Conservation (phyloP, 805 yeast species). For the Brettanomyces custersianus region DNA sequence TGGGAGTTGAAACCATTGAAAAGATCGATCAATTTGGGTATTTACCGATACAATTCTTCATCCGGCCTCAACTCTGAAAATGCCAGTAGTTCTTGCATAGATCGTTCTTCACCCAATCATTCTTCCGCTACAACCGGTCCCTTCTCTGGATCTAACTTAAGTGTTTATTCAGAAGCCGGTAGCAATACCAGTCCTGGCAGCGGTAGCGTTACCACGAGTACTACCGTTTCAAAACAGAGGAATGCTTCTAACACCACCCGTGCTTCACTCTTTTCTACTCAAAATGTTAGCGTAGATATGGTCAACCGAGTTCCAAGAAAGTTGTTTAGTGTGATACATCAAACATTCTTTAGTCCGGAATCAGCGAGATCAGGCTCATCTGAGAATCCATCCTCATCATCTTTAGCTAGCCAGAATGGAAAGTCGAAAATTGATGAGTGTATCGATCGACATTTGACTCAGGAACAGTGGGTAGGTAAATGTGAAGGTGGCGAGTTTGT, state of each 20-base stretch:
- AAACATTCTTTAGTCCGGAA: constrained; percentile 2
- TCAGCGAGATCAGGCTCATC: background rate
- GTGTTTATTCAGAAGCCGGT: background rate
- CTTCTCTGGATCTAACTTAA: background rate
- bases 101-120: background rate
- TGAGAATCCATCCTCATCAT: background rate
- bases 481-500: constrained; percentile 52
- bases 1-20: constrained; percentile 81
- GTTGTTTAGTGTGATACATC: constrained; percentile 15
- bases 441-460: constrained; percentile 42
- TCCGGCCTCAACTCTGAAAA: constrained; percentile 8
- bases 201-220: background rate
- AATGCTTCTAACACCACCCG: constrained; percentile 5
- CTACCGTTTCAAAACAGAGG: background rate
- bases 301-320: constrained; percentile 24
- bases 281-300: constrained; percentile 18
- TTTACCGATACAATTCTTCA: constrained; percentile 21
- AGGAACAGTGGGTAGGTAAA: constrained; percentile 46
- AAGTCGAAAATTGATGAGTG: constrained; percentile 38
- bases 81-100: constrained; percentile 1
- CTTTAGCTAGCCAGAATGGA: background rate
- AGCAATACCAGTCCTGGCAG: background rate
- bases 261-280: constrained; percentile 3
- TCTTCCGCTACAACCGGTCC: background rate
- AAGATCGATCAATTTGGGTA: constrained; percentile 39